Base-by-base conservation (phyloP, 306 rosid genomes). In the Prinsepia uniflora region DNA sequence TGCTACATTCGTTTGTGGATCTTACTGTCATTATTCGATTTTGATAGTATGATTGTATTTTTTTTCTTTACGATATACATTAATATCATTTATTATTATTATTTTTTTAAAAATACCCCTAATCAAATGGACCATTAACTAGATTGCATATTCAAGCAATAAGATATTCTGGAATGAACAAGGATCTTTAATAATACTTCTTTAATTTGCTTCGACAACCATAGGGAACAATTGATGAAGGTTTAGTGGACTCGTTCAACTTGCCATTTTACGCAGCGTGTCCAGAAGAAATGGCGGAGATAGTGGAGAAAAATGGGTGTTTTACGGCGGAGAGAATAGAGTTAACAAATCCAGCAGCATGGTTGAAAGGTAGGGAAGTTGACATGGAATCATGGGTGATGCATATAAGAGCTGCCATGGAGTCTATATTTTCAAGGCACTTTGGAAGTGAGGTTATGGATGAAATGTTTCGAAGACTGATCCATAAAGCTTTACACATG, bases 371-470 rank as follows among this genome's bases (percentile, higher is more conserved):
- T 10, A 30, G 77, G 10, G 39, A 74, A 17, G 9, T 72, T 22
- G 72, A 79, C 60, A 58, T 49, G 6, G 46, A 30, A 8, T 57
- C 43, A 14, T 81, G 72, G 75, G 22, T 78, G 7, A 45, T 14
- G 63, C 87, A 85, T 65, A 40, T 76, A 0, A 75, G 92, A 70
- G 92, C 90, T 71, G 84, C 81, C 9, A 69, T 73, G 83, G 90
- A 85, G 52, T 80, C 73, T 8, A 68, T 48, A 39, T 83, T 87
- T 80, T 63, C 46, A 17, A n/a, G 30, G 20, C 87, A 83, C 6
- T 85, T 87, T 34, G 83, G 81, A 12, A 14, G 10, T 10, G 56
- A 69, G 44, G 45, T 72, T 43, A 70, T 81, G 0, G 76, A 81
- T 60, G 66, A 83, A 53, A 53, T 84, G 69, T 87, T 87, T 41